phyloP scores from a whole-genome alignment of 2,329 filamentous ascomycete species.

The Aphanoascus verrucosus region DNA sequence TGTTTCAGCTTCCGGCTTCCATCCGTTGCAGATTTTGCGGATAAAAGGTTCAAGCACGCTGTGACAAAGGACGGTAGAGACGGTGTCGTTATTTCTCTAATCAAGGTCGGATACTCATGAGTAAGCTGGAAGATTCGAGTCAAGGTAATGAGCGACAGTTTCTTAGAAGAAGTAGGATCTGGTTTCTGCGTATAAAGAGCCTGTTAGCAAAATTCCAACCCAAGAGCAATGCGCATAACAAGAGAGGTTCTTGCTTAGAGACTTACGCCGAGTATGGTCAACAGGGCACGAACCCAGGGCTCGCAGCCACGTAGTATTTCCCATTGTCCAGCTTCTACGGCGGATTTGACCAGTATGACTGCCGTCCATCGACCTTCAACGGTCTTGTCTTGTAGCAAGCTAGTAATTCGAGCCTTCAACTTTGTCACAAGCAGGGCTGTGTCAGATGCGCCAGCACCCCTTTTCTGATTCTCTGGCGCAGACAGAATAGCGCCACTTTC shows the following conservation, averaged over 20 bases:
- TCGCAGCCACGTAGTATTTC: conserved; percentile 63
- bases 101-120: conserved; percentile 68
- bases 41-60: conserved; percentile 56
- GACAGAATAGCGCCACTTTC: conserved; percentile 53
- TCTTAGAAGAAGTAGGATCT: conserved; percentile 64
- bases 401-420: conserved; percentile 65
- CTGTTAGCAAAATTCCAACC: background rate
- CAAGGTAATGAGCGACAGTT: conserved; percentile 63
- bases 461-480: conserved; percentile 46
- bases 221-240: no score
- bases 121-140: conserved; percentile 76
- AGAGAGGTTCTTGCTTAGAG: background rate
- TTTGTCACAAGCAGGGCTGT: conserved; percentile 64
- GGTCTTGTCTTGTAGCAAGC: conserved; percentile 66
- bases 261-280: conserved; percentile 60
- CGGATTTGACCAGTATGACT: conserved; percentile 66
- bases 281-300: conserved; percentile 65
- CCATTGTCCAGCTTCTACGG: conserved; percentile 74
- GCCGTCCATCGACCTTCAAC: conserved; percentile 66
- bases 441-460: conserved; percentile 54
- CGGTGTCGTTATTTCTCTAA: conserved; percentile 80
- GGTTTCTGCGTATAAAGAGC: conserved; percentile 49
- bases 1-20: conserved; percentile 27
- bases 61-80: conserved; percentile 64
- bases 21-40: conserved; percentile 37